Percentiles rank a stretch among this genome's conserved stretches.
Conservation (phyloP, 768 basidiomycete genomes). For the Pisolithus orientalis region DNA sequence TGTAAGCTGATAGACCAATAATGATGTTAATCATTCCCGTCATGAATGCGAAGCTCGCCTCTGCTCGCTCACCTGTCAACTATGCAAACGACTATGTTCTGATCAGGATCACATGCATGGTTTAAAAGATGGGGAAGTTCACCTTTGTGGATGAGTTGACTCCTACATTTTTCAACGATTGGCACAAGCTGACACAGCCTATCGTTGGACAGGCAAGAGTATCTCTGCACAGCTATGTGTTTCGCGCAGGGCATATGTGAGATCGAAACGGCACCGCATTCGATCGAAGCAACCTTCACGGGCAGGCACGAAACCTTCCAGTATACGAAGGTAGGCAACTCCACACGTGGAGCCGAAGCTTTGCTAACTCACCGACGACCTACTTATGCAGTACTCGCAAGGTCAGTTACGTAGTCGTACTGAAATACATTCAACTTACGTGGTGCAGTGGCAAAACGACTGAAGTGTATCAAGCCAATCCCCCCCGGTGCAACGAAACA, state of each 20-base stretch:
- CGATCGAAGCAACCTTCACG: conserved; percentile 49
- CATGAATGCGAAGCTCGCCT: conserved; percentile 45
- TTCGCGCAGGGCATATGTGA: conserved; percentile 41
- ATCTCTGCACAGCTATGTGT: conserved; percentile 38
- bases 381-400: conserved; percentile 1
- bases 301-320: conserved; percentile 50
- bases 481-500: conserved; percentile 35
- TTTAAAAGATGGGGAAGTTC: conserved; percentile 28
- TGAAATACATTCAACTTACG: background rate
- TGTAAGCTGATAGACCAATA: conserved; percentile 12
- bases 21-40: conserved; percentile 35
- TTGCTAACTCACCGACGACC: background rate
- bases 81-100: conserved; percentile 45
- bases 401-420: background rate
- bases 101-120: conserved; percentile 44
- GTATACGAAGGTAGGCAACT: conserved; percentile 43
- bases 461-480: conserved; percentile 39
- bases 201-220: conserved; percentile 33
- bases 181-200: background rate
- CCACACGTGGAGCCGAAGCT: background rate
- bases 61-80: conserved; percentile 44
- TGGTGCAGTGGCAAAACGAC: conserved; percentile 37
- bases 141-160: conserved; percentile 46
- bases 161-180: conserved; percentile 5
- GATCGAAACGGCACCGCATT: conserved; percentile 46